Evolutionary conservation across 2,329 filamentous ascomycete species (phyloP).

Genomic region (Sclerotinia minor): DNA sequence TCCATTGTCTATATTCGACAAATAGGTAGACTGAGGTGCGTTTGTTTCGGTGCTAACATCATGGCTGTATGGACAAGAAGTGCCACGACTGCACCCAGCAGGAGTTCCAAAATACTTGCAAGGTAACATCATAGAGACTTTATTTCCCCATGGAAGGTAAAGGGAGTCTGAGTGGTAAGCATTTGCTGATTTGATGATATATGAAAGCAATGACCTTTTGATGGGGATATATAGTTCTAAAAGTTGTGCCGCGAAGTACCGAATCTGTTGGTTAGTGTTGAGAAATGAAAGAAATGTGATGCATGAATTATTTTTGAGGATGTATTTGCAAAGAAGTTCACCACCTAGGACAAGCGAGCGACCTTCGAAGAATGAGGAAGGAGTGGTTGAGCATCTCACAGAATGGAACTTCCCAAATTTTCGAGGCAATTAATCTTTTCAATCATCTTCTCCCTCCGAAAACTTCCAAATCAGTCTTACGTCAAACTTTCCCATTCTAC

Average conservation of each 20-base stretch:
- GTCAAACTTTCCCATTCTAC: slow-evolving; percentile 39
- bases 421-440: too few relatives aligned
- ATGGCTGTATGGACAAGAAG: background rate
- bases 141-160: background rate
- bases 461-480: background rate
- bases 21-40: background rate
- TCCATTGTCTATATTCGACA: background rate
- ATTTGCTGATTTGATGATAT: background rate
- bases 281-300: background rate
- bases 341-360: background rate
- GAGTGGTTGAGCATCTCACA: background rate
- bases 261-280: background rate
- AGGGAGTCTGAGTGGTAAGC: too few relatives aligned
- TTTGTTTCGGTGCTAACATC: background rate
- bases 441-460: background rate
- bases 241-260: background rate
- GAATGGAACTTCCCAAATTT: background rate
- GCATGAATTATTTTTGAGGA: background rate
- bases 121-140: background rate
- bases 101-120: background rate
- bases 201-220: background rate
- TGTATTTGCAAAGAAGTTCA: background rate
- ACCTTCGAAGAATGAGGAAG: background rate
- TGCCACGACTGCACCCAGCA: slow-evolving; percentile 1
- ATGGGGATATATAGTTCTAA: background rate